phyloP scores from a whole-genome alignment of 352 stramenopile genomes.

The Pythium aphanidermatum region DNA sequence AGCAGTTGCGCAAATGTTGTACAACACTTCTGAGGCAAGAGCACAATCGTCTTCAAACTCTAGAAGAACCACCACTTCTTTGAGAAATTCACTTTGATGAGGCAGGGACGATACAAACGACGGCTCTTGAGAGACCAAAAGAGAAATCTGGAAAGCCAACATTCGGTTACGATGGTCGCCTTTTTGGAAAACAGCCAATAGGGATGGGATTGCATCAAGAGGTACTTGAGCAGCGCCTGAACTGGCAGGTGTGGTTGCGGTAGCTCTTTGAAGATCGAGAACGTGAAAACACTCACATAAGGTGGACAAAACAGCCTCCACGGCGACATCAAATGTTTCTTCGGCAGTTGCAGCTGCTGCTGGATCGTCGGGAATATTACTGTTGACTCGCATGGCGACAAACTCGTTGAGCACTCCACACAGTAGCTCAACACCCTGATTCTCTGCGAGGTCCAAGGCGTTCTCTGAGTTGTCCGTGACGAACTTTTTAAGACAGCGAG shows the following conservation, averaged over 20 bases:
- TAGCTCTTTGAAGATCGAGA: conserved; percentile 23
- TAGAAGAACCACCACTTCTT: conserved; percentile 67
- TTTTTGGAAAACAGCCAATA: conserved; percentile 57
- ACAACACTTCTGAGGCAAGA: conserved; percentile 70
- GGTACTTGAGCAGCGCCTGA: conserved; percentile 51
- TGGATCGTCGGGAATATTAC: conserved; percentile 7
- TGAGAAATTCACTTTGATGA: conserved; percentile 52
- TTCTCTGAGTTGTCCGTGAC: conserved; percentile 70
- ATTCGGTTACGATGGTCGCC: conserved; percentile 59
- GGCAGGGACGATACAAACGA: conserved; percentile 46
- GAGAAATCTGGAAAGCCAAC: conserved; percentile 60
- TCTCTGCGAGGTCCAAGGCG: conserved; percentile 51
- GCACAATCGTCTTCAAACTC: conserved; percentile 66
- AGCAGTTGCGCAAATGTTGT: conserved; percentile 51
- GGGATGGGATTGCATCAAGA: conserved; percentile 42
- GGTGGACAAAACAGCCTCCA: conserved; percentile 70
- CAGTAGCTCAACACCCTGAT: conserved; percentile 47
- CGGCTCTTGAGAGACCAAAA: conserved; percentile 56
- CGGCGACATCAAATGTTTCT: conserved; percentile 55
- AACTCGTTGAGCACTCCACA: conserved; percentile 54
- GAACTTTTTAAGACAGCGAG: conserved; percentile 65
- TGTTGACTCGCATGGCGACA: conserved; percentile 35
- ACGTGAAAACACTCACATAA: conserved; percentile 73
- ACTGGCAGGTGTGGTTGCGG: conserved; percentile 3
- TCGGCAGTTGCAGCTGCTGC: conserved; percentile 20